A percentile compares a stretch with the other conserved stretches of the same genome.
Evolutionary conservation across 495 filamentous ascomycete species (phyloP).

Genomic region (Penicillium coffeae): DNA sequence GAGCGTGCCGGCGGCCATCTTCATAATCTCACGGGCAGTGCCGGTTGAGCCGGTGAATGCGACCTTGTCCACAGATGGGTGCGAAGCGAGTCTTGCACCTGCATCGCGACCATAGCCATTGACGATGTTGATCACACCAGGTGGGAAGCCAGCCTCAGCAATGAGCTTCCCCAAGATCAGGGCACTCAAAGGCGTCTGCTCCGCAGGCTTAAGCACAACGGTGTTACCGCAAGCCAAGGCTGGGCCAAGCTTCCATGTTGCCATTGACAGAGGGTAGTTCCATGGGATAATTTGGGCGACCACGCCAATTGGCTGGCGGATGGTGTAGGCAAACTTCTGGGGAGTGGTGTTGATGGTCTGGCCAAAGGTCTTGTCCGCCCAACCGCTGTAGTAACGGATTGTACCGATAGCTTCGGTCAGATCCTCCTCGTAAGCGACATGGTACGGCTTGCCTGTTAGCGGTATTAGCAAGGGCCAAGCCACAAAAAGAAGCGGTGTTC

Average conservation of each 20-base stretch:
- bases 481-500: background rate
- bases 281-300: slow-evolving; percentile 91
- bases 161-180: slow-evolving; percentile 74
- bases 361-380: slow-evolving; percentile 87
- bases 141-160: slow-evolving; percentile 84
- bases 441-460: slow-evolving; percentile 62
- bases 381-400: slow-evolving; percentile 85
- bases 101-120: slow-evolving; percentile 75
- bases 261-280: slow-evolving; percentile 87
- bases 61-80: slow-evolving; percentile 76
- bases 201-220: slow-evolving; percentile 81
- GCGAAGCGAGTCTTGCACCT: slow-evolving; percentile 71
- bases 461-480: too few species aligned
- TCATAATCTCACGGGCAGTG: slow-evolving; percentile 83
- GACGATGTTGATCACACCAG: slow-evolving; percentile 83
- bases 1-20: slow-evolving; percentile 63
- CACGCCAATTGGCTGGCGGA: slow-evolving; percentile 85
- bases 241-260: slow-evolving; percentile 79
- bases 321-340: slow-evolving; percentile 80
- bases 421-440: slow-evolving; percentile 67
- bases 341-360: slow-evolving; percentile 80
- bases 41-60: slow-evolving; percentile 84
- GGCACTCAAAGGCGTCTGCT: slow-evolving; percentile 83
- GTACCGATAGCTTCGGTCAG: slow-evolving; percentile 63
- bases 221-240: slow-evolving; percentile 61